Base-by-base conservation (phyloP, 164 flowering plant genomes). In the Liriodendron chinense region DNA sequence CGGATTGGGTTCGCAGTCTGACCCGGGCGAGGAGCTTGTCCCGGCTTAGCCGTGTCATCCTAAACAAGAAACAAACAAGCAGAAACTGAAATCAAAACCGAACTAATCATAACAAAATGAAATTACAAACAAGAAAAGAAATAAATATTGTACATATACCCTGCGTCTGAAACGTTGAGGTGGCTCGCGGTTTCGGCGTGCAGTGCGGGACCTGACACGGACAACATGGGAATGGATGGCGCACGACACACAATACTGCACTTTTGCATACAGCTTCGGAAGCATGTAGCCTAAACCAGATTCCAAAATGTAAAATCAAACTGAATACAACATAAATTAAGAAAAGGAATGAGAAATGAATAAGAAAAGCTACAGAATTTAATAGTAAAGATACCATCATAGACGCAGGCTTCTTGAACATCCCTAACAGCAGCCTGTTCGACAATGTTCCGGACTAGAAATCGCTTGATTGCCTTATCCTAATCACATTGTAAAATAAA, bases 381-480 rank as follows among this genome's bases (percentile, higher is more conserved):
- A 53, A 24, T 4, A 10, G 24, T 18, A 9, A 68, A 72, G 8
- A 16, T 86, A 92, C 98, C 75, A 6, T 94, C 96, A 74, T 86
- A 87, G 68, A 91, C 97, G 74, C 97, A 89, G 14, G 94, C 92
- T 76, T 94, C 94, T 66, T 92, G 95, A 64, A 92, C 94, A 84
- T 90, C 97, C 72, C 98, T 84, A 9, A 92, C 90, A 5, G 94
- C 94, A 70, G 97, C 98, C 78, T 91, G 97, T 78, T 92, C 98
- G 23, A 94, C 97, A 20, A 94, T 92, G 87, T 91, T 92, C 88
- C 97, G 87, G 87, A 92, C 97, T 13, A 89, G 82, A 76, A 92
- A 92, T 78, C 98, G 85, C 91, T 92, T 94, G 75, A 94, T 90
- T 0, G 98, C 93, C 86, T 92, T 92, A 80, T 94, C 98, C 94